Evolutionary conservation across 2,329 filamentous ascomycete species (phyloP).

Genomic region (Leptographium wingfieldii): DNA sequence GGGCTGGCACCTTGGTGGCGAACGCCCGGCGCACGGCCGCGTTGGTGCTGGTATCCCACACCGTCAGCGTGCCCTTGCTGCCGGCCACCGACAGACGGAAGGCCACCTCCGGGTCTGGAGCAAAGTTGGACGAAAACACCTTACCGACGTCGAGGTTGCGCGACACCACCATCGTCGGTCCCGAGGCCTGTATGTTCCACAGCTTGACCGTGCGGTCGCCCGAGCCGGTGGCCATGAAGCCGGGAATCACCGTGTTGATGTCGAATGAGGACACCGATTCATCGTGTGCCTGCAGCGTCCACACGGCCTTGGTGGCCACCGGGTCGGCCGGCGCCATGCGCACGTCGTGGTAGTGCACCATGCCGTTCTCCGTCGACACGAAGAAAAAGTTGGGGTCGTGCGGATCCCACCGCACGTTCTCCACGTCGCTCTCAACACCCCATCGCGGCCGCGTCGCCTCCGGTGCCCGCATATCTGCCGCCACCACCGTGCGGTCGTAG

Average conservation of each 20-base stretch:
- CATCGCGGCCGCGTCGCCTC: conserved; percentile 71
- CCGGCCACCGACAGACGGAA: conserved; percentile 90
- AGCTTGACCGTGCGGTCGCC: conserved; percentile 93
- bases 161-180: conserved; percentile 81
- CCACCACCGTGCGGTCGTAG: conserved; percentile 88
- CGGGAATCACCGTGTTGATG: conserved; percentile 78
- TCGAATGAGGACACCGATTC: conserved; percentile 86
- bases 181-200: conserved; percentile 75
- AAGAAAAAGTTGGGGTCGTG: conserved; percentile 92
- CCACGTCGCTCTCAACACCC: conserved; percentile 92
- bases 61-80: conserved; percentile 81
- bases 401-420: conserved; percentile 84
- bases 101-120: conserved; percentile 77
- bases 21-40: conserved; percentile 74
- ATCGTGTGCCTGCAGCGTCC: conserved; percentile 93
- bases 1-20: conserved; percentile 50
- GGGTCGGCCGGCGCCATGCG: conserved; percentile 64
- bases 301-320: conserved; percentile 68
- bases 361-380: conserved; percentile 82
- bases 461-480: conserved; percentile 91
- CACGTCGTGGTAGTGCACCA: conserved; percentile 84
- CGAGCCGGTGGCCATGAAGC: conserved; percentile 85
- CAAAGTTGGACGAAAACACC: conserved; percentile 84
- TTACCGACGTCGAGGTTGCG: conserved; percentile 89
- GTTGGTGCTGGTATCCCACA: conserved; percentile 97